Percentiles rank a stretch among this genome's conserved stretches.
Evolutionary conservation across 768 basidiomycete species (phyloP).

Genomic region (Tephrocybe sp.): DNA sequence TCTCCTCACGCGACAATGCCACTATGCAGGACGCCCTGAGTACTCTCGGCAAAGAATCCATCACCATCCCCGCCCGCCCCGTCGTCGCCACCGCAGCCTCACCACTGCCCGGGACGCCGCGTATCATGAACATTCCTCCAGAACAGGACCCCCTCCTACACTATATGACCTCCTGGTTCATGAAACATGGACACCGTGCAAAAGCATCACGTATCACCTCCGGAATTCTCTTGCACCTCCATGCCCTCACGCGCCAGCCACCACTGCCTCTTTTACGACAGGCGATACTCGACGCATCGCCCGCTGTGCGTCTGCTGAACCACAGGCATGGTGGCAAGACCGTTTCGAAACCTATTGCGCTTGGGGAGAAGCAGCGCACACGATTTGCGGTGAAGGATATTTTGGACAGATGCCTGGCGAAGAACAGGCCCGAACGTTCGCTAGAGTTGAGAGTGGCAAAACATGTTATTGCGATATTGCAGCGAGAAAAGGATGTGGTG

Average conservation of each 20-base stretch:
- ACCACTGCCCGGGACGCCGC: background rate
- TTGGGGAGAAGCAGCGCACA: constrained; percentile 80
- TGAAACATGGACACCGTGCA: constrained; percentile 64
- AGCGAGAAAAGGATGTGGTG: constrained; percentile 58
- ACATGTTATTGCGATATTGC: constrained; percentile 73
- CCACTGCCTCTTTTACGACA: constrained; percentile 78
- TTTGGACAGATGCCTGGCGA: constrained; percentile 56
- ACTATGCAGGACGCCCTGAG: constrained; percentile 18
- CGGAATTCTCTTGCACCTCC: constrained; percentile 68
- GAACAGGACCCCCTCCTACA: constrained; percentile 72
- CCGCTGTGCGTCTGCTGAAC: constrained; percentile 63
- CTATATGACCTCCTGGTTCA: constrained; percentile 62
- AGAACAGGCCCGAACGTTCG: constrained; percentile 53
- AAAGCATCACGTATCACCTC: constrained; percentile 57
- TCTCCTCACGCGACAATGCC: constrained; percentile 15
- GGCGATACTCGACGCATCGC: constrained; percentile 69
- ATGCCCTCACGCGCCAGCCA: constrained; percentile 72
- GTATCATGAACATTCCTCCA: constrained; percentile 64
- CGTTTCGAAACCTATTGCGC: constrained; percentile 63
- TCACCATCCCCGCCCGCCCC: constrained; percentile 8
- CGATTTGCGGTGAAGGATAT: constrained; percentile 74
- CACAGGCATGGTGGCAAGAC: constrained; percentile 66
- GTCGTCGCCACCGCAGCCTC: constrained; percentile 1
- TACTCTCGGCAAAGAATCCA: constrained; percentile 13
- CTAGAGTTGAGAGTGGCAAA: constrained; percentile 73